Conservation (phyloP, 2,329 filamentous ascomycete genomes). For the Colletotrichum limetticola region DNA sequence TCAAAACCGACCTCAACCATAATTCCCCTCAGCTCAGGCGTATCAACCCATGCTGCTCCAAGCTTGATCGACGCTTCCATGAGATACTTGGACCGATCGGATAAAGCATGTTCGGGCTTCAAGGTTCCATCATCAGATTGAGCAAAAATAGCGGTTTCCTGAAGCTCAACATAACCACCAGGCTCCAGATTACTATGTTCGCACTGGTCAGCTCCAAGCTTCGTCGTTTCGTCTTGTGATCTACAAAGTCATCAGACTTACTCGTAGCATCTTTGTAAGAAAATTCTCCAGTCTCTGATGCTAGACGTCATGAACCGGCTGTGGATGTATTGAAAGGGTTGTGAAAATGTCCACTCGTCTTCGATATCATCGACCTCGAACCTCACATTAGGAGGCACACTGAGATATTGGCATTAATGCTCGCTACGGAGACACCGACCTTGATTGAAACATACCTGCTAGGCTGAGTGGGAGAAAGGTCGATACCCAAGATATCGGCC, state of each 20-base stretch:
- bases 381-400: slow-evolving; percentile 54
- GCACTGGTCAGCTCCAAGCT: neutral
- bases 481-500: slow-evolving; percentile 44
- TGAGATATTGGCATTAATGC: neutral
- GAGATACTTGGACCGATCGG: slow-evolving; percentile 45
- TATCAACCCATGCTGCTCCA: slow-evolving; percentile 41
- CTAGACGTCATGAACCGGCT: slow-evolving; percentile 35
- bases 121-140: slow-evolving; percentile 55
- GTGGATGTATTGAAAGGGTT: slow-evolving; percentile 43
- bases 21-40: slow-evolving; percentile 41
- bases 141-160: slow-evolving; percentile 52
- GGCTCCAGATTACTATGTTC: slow-evolving; percentile 45
- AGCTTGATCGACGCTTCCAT: slow-evolving; percentile 43
- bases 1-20: slow-evolving; percentile 62
- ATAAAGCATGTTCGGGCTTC: slow-evolving; percentile 35
- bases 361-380: slow-evolving; percentile 57
- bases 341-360: slow-evolving; percentile 48
- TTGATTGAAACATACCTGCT: neutral
- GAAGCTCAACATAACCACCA: slow-evolving; percentile 55
- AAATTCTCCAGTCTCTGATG: neutral
- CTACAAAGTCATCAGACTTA: slow-evolving; percentile 40
- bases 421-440: slow-evolving; percentile 40
- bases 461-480: neutral
- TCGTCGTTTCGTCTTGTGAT: slow-evolving; percentile 9
- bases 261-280: neutral